Evolutionary conservation across 2,329 filamentous ascomycete species (phyloP).

Genomic region (Leptographium galeiforme): DNA sequence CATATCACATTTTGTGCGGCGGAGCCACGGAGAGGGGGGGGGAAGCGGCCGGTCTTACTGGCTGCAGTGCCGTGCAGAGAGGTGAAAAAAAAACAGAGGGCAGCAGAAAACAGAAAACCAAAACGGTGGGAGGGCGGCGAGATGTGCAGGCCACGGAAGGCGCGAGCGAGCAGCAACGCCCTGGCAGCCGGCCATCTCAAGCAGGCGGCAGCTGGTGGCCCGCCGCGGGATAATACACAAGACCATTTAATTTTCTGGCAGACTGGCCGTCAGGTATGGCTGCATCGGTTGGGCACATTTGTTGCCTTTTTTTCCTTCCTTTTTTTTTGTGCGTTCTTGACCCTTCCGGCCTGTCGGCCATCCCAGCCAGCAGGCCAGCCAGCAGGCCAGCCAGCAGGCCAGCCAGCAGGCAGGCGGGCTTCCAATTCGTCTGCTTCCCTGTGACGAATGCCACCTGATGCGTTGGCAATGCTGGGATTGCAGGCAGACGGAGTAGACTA

Average conservation of each 20-base stretch:
- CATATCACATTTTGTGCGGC: not conserved
- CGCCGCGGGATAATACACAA: too few species aligned
- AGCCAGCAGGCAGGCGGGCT: not conserved
- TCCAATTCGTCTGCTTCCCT: constrained; percentile 2
- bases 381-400: not conserved
- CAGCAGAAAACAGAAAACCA: not conserved
- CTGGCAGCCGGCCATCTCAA: too few species aligned
- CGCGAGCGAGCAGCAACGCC: not conserved
- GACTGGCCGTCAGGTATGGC: constrained; percentile 29
- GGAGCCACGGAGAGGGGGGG: not conserved
- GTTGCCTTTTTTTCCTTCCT: not conserved
- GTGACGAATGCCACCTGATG: constrained; percentile 6
- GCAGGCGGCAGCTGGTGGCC: not conserved
- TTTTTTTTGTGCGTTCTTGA: not conserved
- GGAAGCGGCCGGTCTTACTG: not conserved
- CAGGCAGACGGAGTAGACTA: constrained; percentile 1
- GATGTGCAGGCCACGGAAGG: not conserved
- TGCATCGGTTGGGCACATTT: constrained; percentile 28
- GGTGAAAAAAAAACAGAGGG: constrained; percentile 2
- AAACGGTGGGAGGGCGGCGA: not conserved
- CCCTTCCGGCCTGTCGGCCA: not conserved
- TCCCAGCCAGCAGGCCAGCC: too few species aligned
- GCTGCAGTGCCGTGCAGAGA: not conserved
- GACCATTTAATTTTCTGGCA: not conserved
- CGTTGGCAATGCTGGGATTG: constrained; percentile 6